A percentile compares a stretch with the other conserved stretches of the same genome.
Evolutionary conservation across 352 stramenopile species (phyloP).

Genomic region (Thraustochytrium striatum): DNA sequence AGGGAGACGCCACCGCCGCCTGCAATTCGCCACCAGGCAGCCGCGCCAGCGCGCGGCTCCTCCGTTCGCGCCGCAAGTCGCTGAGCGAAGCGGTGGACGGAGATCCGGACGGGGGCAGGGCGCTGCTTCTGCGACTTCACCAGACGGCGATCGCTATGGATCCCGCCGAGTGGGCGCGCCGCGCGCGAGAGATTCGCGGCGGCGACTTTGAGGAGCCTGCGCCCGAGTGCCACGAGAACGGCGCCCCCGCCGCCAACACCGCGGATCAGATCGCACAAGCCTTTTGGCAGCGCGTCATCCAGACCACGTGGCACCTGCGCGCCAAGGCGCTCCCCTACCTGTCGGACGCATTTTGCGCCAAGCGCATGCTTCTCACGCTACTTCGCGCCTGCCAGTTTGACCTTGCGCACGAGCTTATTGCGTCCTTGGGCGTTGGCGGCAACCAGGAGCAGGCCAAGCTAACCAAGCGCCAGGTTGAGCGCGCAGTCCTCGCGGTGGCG

Average conservation of each 20-base stretch:
- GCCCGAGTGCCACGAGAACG: background rate
- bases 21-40: background rate
- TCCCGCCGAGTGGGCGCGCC: background rate
- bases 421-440: background rate
- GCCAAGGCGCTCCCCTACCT: constrained; percentile 6
- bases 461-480: background rate
- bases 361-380: background rate
- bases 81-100: background rate
- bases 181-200: too few species aligned
- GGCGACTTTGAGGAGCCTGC: too few species aligned
- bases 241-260: background rate
- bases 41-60: too few species aligned
- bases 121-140: background rate
- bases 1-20: background rate
- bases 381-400: constrained; percentile 37
- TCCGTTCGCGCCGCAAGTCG: too few species aligned
- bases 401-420: constrained; percentile 27
- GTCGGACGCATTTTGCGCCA: background rate
- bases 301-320: background rate
- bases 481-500: constrained; percentile 9
- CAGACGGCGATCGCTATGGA: background rate
- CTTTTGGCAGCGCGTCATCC: constrained; percentile 1
- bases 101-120: background rate
- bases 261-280: background rate
- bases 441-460: background rate